Base-by-base conservation (phyloP, 495 filamentous ascomycete species). In the Penicillium odoratum region DNA sequence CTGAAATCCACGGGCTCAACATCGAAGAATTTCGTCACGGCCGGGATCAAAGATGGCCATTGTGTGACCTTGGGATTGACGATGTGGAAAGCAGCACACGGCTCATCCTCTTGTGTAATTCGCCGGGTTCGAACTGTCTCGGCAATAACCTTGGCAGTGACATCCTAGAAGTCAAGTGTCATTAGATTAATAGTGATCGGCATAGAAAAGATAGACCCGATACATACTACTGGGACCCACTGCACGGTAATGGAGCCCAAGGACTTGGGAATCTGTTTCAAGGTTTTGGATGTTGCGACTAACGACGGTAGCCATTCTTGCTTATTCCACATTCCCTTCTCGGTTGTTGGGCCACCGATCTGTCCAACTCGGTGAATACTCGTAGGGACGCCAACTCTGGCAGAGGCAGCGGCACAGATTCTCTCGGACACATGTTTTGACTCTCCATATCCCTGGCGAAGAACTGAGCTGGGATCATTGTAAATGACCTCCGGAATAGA, bases 341-440 rank as follows among this genome's bases (percentile, higher is more conserved):
- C 29, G 11, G 45, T 57, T 3, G 54, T 51, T 10, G 83, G 75
- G 0, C 83, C 83, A 3, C 65, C 78, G 45, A 86, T 78, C 59
- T 86, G 84, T 0, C 84, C 83, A 7, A 85, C 76, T 0, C 84
- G 76, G 51, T 78, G 72, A 15, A 83, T 68, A 5, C 71, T 74
- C 6, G 71, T 69, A 6, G 71, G 68, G 3, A 85, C 69, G n/a
- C 70, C 70, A 7, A 68, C 6, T 56, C 63, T 33, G 67, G 65
- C 9, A 61, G 69, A 59, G 8, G 78, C 77, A 26, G 73, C 64
- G 3, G 77, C 77, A 8, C 85, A 67, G 11, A 86, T 70, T 3
- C 73, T 61, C 44, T 83, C 81, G 7, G 74, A 70, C 2, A 84
- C 62, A 44, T 74, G 71, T 66, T 86, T 87, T 45, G 77, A 78